A percentile compares a stretch with the other conserved stretches of the same genome.
Conservation (phyloP, 2,329 filamentous ascomycete genomes). For the Raffaelea ambrosiae region DNA sequence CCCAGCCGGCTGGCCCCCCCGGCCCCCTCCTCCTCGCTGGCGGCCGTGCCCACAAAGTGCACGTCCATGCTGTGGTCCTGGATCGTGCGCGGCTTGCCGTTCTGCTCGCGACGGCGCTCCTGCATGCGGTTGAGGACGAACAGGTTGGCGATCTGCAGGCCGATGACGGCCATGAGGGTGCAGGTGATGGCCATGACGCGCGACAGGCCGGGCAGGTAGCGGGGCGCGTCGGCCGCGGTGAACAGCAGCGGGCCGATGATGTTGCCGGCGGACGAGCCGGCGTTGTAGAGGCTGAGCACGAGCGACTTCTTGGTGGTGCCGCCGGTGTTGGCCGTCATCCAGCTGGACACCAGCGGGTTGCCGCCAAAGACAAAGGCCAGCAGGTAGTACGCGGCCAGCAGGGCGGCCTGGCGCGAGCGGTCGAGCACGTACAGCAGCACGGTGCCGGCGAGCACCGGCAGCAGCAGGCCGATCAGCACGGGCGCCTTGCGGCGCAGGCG, state of each 20-base stretch:
- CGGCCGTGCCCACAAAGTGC: slow-evolving; percentile 31
- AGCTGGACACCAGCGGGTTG: slow-evolving; percentile 57
- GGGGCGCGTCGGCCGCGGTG: slow-evolving; percentile 45
- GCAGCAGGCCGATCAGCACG: slow-evolving; percentile 42
- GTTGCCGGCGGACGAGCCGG: slow-evolving; percentile 53
- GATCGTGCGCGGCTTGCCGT: slow-evolving; percentile 53
- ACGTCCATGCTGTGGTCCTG: slow-evolving; percentile 53
- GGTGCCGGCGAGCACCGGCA: slow-evolving; percentile 53
- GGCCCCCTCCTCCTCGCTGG: slow-evolving; percentile 21
- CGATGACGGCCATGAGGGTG: slow-evolving; percentile 41
- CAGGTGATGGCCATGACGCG: slow-evolving; percentile 46
- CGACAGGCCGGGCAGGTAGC: slow-evolving; percentile 48
- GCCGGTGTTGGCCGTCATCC: slow-evolving; percentile 61
- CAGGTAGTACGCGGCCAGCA: slow-evolving; percentile 56
- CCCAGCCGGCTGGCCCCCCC: slow-evolving; percentile 26
- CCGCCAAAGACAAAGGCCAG: slow-evolving; percentile 58
- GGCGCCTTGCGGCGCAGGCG: slow-evolving; percentile 47
- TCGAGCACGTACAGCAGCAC: slow-evolving; percentile 48
- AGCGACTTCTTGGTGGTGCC: slow-evolving; percentile 48
- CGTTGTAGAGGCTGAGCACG: slow-evolving; percentile 56
- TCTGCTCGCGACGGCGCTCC: slow-evolving; percentile 41
- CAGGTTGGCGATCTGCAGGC: slow-evolving; percentile 46
- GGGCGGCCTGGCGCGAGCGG: slow-evolving; percentile 30
- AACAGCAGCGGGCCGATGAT: slow-evolving; percentile 61
- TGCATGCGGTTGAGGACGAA: slow-evolving; percentile 50